Conservation (phyloP, 2,329 filamentous ascomycete species). For the Diaporthe capsici region DNA sequence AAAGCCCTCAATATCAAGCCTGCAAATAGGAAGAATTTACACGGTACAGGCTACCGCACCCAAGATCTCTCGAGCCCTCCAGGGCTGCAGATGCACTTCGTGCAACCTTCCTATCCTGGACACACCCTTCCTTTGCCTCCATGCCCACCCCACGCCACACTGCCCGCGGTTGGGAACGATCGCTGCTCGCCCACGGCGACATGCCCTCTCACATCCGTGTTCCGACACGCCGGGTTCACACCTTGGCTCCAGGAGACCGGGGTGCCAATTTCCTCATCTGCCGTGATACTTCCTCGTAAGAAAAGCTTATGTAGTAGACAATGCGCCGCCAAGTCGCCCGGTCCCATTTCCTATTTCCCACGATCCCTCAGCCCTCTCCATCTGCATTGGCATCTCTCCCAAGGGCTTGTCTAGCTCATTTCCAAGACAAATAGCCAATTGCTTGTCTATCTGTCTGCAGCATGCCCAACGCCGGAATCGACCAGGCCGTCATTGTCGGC, state of each 20-base stretch:
- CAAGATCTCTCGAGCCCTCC: neutral
- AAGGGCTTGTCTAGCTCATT: slow-evolving; percentile 10
- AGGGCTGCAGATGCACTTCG: neutral
- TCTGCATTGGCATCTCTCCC: slow-evolving; percentile 6
- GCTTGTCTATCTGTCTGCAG: slow-evolving; percentile 2
- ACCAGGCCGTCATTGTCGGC: slow-evolving; percentile 47
- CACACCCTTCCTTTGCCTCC: neutral
- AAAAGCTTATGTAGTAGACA: slow-evolving; percentile 24
- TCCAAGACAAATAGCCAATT: slow-evolving; percentile 4
- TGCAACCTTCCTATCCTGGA: slow-evolving; percentile 30
- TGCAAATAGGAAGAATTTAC: neutral
- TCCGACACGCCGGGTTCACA: neutral
- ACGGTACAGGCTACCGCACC: neutral
- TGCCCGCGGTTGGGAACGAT: neutral
- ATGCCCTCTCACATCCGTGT: neutral
- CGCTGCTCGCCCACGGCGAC: neutral
- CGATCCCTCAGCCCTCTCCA: neutral
- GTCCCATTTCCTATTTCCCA: neutral
- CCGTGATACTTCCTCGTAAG: neutral
- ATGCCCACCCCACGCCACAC: neutral
- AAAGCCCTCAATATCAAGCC: neutral
- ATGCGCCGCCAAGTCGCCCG: neutral
- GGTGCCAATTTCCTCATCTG: neutral
- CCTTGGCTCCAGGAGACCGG: neutral
- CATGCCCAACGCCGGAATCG: slow-evolving; percentile 30